Evolutionary conservation across 169 alveolate genomes (phyloP).

Genomic region (Plasmodium vinckei): DNA sequence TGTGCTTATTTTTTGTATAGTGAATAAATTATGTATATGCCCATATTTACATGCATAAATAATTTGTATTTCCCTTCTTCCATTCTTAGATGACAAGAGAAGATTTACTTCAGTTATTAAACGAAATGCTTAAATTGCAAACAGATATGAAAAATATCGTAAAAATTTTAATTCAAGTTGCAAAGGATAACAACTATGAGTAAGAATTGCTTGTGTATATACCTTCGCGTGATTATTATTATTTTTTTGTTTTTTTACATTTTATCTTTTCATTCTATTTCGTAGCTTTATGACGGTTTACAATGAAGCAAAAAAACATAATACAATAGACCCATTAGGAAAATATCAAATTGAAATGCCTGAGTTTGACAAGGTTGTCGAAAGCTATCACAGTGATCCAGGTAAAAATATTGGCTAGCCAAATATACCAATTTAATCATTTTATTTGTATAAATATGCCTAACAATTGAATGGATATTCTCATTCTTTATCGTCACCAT

Average conservation of each 20-base stretch:
- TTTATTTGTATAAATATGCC: background rate
- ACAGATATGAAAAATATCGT: conserved; percentile 83
- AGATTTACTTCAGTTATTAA: conserved; percentile 80
- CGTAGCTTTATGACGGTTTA: conserved; percentile 68
- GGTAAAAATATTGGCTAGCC: conserved; percentile 7
- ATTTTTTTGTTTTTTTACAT: background rate
- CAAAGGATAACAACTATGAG: conserved; percentile 74
- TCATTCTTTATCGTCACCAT: background rate
- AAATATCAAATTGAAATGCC: conserved; percentile 76
- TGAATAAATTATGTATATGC: background rate
- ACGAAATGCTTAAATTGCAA: conserved; percentile 82
- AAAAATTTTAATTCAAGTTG: conserved; percentile 73
- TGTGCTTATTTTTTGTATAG: background rate
- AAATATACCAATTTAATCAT: background rate
- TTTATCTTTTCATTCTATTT: conserved; percentile 10
- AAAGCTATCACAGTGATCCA: conserved; percentile 72
- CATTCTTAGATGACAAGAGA: conserved; percentile 76
- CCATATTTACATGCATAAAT: background rate
- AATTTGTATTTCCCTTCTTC: background rate
- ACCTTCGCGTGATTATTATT: background rate
- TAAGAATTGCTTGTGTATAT: conserved; percentile 4
- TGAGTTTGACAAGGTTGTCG: conserved; percentile 74
- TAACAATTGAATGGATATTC: background rate
- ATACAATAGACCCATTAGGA: conserved; percentile 72
- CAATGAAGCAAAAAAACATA: conserved; percentile 54